Base-by-base conservation (phyloP, 441 rosid genomes). In the Brassica balearica region DNA sequence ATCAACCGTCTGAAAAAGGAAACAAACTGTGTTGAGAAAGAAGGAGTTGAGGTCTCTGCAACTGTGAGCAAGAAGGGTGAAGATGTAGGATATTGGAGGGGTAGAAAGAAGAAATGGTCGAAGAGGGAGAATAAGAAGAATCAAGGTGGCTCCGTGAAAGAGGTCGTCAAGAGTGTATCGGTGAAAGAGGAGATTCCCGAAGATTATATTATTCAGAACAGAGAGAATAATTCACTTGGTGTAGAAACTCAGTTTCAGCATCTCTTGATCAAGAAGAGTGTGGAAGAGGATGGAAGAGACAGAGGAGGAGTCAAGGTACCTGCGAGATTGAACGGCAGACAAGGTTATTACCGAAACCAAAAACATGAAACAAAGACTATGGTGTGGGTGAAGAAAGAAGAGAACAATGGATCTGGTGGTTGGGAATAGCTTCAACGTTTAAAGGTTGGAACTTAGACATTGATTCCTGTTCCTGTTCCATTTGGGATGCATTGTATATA, bases 371-470 rank as follows among this genome's bases (percentile, higher is more conserved):
- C 55, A 62, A 3, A 20, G 27, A 0, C 58, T 23, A 63, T 53
- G 80, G 70, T 69, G 20, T 77, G 80, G 80, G 80, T 77, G 58
- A 63, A 51, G 65, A 76, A 69, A 15, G 58, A 14, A 1, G 22
- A 46, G 2, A 59, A 61, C 55, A 5, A 20, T 36, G 62, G 38
- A 48, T 25, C 53, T 27, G 19, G 5, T 41, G 53, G 53, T 48
- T 68, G 25, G 36, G 32, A 43, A 68, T 38, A 27, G 43, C n/a
- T 14, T 53, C 10, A 53, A 15, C 20, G 2, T 53, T 6, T 53
- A 53, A 6, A 14, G 59, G 58, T 53, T 5, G 58, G 20, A 53
- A 53, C 20, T n/a, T 25, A 25, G 27, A 25, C 27, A 25, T 25
- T 25, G 27, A 25, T 25, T 15, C 17, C 17, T 15, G 17, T 17